A percentile compares a stretch with the other conserved stretches of the same genome.
phyloP scores from a whole-genome alignment of 768 basidiomycete genomes.

The Leccinum truebloodii region DNA sequence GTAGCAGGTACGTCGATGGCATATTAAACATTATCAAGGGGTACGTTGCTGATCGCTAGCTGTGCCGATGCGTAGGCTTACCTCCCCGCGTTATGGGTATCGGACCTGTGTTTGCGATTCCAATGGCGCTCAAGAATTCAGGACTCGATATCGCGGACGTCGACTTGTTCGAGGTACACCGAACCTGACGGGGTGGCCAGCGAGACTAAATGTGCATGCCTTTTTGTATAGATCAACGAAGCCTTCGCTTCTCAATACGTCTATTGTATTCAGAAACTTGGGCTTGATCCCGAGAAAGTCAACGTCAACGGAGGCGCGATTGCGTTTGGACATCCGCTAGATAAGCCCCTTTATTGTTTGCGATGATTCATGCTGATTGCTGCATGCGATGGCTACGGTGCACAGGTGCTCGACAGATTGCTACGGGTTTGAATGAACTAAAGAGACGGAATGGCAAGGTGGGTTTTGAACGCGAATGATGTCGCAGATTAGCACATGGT shows the following conservation, averaged over 20 bases:
- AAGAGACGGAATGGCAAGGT: conserved; percentile 71
- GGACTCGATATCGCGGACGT: conserved; percentile 71
- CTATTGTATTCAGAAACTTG: conserved; percentile 68
- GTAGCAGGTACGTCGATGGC: conserved; percentile 52
- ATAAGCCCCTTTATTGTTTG: conserved; percentile 44
- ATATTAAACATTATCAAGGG: neutral
- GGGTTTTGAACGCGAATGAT: conserved; percentile 4
- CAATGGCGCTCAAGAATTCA: conserved; percentile 63
- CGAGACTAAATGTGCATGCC: neutral
- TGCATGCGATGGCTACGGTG: conserved; percentile 48
- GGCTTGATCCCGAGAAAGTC: conserved; percentile 63
- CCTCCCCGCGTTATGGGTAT: conserved; percentile 88
- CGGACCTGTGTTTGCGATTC: conserved; percentile 84
- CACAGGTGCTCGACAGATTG: conserved; percentile 84
- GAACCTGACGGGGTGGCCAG: neutral
- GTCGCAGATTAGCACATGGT: neutral
- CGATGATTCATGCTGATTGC: conserved; percentile 10
- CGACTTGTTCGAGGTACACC: conserved; percentile 72
- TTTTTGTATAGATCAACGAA: conserved; percentile 71
- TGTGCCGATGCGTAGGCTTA: conserved; percentile 43
- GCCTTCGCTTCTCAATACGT: conserved; percentile 86
- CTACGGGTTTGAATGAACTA: conserved; percentile 77
- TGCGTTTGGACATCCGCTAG: conserved; percentile 81
- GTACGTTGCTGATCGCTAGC: neutral
- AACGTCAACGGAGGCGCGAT: conserved; percentile 93